Conservation (phyloP, 2,329 filamentous ascomycete species). For the Ramularia collo-cygni region DNA sequence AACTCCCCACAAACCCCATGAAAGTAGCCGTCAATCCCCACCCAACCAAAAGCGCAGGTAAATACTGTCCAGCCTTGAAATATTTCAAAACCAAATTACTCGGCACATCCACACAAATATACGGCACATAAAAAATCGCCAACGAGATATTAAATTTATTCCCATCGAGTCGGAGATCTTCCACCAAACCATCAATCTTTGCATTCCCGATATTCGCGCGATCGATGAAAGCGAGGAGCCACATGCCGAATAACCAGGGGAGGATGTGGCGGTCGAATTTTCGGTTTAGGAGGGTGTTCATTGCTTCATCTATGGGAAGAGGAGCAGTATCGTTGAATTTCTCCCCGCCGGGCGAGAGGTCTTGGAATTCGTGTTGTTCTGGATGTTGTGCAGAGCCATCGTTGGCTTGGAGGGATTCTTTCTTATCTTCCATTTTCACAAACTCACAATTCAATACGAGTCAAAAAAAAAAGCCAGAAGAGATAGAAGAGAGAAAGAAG, state of each 20-base stretch:
- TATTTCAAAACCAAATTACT: conserved; percentile 36
- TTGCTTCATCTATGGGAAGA: not conserved
- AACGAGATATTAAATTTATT: conserved; percentile 22
- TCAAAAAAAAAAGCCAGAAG: not conserved
- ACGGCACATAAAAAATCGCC: conserved; percentile 40
- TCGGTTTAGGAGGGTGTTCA: not conserved
- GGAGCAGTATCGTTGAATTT: not conserved
- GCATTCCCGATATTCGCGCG: conserved; percentile 34
- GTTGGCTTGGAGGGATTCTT: not conserved
- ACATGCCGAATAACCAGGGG: conserved; percentile 40
- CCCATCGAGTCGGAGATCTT: conserved; percentile 32
- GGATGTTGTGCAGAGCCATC: not conserved
- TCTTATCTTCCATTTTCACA: not conserved
- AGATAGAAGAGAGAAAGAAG: not conserved
- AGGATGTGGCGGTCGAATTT: conserved; percentile 37
- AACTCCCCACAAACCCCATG: conserved; percentile 37
- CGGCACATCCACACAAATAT: conserved; percentile 36
- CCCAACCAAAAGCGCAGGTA: conserved; percentile 32
- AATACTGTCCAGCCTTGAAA: conserved; percentile 35
- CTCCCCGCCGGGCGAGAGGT: not conserved
- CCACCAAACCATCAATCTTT: conserved; percentile 33
- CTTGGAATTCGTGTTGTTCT: not conserved
- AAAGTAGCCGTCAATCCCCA: conserved; percentile 35
- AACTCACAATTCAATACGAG: not conserved
- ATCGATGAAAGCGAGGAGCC: conserved; percentile 43